Conservation (phyloP, 2,329 filamentous ascomycete genomes). For the Ophiosphaerella herpotricha region DNA sequence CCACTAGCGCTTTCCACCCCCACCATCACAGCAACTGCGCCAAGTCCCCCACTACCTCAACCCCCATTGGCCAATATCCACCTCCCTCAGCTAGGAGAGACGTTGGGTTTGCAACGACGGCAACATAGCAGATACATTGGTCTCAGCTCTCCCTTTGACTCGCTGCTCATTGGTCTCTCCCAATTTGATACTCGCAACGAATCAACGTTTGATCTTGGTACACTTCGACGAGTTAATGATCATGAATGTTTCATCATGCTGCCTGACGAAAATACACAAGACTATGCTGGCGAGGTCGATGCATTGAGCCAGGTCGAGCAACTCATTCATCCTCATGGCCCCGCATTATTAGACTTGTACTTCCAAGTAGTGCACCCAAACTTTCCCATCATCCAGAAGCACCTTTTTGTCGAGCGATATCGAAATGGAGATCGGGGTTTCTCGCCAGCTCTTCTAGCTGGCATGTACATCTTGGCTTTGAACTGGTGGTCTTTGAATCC, state of each 20-base stretch:
- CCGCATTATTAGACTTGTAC: slow-evolving; percentile 76
- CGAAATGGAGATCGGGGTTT: slow-evolving; percentile 73
- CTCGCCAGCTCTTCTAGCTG: slow-evolving; percentile 75
- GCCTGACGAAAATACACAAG: slow-evolving; percentile 72
- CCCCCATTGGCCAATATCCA: slow-evolving; percentile 36
- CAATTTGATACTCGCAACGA: slow-evolving; percentile 82
- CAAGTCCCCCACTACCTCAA: slow-evolving; percentile 42
- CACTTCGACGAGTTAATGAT: slow-evolving; percentile 74
- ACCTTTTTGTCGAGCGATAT: slow-evolving; percentile 79
- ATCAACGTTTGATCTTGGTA: slow-evolving; percentile 67
- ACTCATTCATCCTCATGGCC: slow-evolving; percentile 76
- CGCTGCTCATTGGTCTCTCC: slow-evolving; percentile 79
- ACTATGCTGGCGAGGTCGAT: slow-evolving; percentile 70
- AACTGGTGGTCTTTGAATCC: slow-evolving; percentile 85
- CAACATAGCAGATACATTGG: slow-evolving; percentile 84
- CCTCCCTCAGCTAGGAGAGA: slow-evolving; percentile 50
- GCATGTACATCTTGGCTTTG: slow-evolving; percentile 82
- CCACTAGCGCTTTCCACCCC: slow-evolving; percentile 46
- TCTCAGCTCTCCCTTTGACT: slow-evolving; percentile 81
- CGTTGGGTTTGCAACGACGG: slow-evolving; percentile 73
- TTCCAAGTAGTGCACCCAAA: slow-evolving; percentile 80
- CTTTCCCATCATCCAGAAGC: slow-evolving; percentile 82
- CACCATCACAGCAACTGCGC: slow-evolving; percentile 47
- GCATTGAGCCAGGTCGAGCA: slow-evolving; percentile 75
- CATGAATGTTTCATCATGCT: slow-evolving; percentile 80